These are phyloP conservation scores for Crinitomyces ghanaensis DNA, from an alignment of 805 yeast species.

Conservation along the genomic window DNA sequence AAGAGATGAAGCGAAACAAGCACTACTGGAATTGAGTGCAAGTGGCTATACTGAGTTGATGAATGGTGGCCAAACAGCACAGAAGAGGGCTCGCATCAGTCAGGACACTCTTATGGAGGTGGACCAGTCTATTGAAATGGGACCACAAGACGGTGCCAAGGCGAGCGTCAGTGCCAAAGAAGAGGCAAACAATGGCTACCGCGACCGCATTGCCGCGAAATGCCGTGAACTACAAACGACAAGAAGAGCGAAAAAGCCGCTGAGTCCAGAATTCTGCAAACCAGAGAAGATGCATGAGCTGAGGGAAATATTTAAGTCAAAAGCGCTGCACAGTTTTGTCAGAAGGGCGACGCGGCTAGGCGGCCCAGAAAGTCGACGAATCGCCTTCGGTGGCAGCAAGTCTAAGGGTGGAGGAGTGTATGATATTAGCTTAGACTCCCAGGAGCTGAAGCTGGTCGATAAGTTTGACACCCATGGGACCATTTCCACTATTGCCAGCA, in stretches of 20 bases:
- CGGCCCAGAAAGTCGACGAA: conserved; percentile 1
- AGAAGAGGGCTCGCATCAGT: not conserved
- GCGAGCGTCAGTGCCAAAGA: not conserved
- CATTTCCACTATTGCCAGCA: conserved; percentile 10
- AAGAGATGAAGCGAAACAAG: conserved; percentile 59
- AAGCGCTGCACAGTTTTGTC: conserved; percentile 13
- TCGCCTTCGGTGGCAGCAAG: conserved; percentile 17
- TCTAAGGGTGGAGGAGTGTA: conserved; percentile 12
- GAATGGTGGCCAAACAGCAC: not conserved
- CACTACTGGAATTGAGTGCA: conserved; percentile 41
- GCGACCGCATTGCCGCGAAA: conserved; percentile 6
- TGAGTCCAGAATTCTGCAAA: conserved; percentile 6
- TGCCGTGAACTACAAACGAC: conserved; percentile 7
- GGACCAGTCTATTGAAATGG: not conserved
- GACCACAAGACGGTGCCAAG: conserved; percentile 3
- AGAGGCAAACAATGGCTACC: conserved; percentile 3
- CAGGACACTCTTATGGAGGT: too few species aligned
- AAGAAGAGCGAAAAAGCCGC: conserved; percentile 9
- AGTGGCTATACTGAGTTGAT: conserved; percentile 11
- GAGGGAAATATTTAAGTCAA: conserved; percentile 9
- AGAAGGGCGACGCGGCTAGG: conserved; percentile 5
- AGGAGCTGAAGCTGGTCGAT: conserved; percentile 2
- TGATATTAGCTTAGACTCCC: conserved; percentile 7
- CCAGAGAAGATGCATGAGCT: conserved; percentile 5
- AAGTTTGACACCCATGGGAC: conserved; percentile 9